Conservation (phyloP, 2,329 filamentous ascomycete genomes). For the Tolypocladium amazonense region DNA sequence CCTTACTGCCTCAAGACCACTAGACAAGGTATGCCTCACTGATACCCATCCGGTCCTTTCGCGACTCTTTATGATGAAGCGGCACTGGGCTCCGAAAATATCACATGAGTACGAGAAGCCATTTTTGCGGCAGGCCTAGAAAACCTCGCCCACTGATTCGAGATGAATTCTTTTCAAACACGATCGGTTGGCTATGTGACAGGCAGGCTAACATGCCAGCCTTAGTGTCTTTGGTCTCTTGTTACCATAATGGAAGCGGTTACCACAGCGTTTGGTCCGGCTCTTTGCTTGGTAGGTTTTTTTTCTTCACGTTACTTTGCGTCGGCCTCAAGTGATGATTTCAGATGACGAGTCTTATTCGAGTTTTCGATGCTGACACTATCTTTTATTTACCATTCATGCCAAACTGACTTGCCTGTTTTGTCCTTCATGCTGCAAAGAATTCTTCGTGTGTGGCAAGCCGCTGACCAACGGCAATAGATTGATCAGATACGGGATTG, state of each 20-base stretch:
- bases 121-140: conserved; percentile 95
- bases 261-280: not conserved
- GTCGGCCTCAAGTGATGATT: conserved; percentile 22
- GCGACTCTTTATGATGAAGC: conserved; percentile 59
- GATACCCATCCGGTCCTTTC: conserved; percentile 5
- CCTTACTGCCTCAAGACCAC: conserved; percentile 8
- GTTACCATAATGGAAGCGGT: not conserved
- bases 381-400: conserved; percentile 62
- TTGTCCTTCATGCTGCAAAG: not conserved
- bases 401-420: conserved; percentile 36
- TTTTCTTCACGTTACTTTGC: conserved; percentile 8
- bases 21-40: conserved; percentile 23
- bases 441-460: not conserved
- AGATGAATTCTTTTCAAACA: conserved; percentile 9
- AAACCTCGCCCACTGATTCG: conserved; percentile 96
- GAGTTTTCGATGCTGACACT: conserved; percentile 62
- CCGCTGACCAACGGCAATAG: conserved; percentile 10
- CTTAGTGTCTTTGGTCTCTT: conserved; percentile 7
- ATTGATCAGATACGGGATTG: not conserved
- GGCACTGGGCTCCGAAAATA: conserved; percentile 93
- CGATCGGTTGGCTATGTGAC: conserved; percentile 1
- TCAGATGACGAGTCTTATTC: conserved; percentile 74
- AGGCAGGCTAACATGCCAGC: not conserved
- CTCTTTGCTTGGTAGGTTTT: not conserved
- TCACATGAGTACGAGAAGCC: conserved; percentile 71